Base-by-base conservation (phyloP, 768 basidiomycete genomes). In the Agrocybe praecox region DNA sequence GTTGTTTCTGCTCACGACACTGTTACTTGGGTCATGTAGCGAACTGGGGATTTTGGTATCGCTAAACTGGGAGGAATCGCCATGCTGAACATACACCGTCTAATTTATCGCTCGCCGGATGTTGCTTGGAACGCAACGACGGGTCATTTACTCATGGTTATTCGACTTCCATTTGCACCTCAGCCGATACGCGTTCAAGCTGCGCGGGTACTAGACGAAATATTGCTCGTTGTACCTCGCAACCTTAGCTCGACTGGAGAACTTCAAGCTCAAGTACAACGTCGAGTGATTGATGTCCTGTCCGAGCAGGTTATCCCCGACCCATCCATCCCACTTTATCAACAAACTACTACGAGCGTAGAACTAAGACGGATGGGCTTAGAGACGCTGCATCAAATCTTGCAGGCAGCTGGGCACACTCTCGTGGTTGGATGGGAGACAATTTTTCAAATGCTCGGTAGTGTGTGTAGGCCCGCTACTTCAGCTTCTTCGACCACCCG, bases 21-120 rank as follows among this genome's bases (percentile, higher is more conserved):
- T 29, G 17, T 1, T 24, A 26, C n/a, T 61, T 47, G 57, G n/a
- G n/a, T 22, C 17, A 23, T 23, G 18, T 55, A 94, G 91, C 83
- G 90, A n/a, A 82, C 90, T 0, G 92, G 92, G 0, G 96, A 99
- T 60, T 98, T 97, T 74, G 92, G 94, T n/a, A 88, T 98, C 55
- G 84, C 84, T 57, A 93, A 92, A 66, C 75, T 98, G 21, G 90
- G 94, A 9, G 82, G 84, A 1, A 88, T 96, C 10, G 81, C 89
- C 0, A 78, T 86, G 62, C 79, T 92, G 52, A 99, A 98, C 66
- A 87, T 97, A 22, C 86, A 92, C 67, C 87, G 96, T 3, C 78
- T 99, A 17, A 88, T 97, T 47, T 89, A 89, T 59, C 82, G 88
- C n/a, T 81, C 89, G 11, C 86, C 92, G 0, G 86, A 88, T 12